Base-by-base conservation (phyloP, 1,139 yeast species). In the Eremothecium cymbalariae region DNA sequence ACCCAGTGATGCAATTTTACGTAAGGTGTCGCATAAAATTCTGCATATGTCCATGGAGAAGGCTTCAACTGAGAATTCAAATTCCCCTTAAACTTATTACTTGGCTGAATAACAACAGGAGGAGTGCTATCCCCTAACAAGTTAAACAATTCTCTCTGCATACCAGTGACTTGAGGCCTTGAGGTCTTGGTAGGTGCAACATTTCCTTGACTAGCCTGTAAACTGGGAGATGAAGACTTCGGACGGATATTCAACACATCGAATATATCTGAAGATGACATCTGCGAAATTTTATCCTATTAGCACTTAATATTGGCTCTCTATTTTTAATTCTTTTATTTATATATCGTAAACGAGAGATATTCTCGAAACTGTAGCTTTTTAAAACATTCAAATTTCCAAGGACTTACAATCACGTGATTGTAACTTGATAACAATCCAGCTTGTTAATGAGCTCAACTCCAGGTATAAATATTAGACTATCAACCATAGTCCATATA, bases 51-150 rank as follows among this genome's bases (percentile, higher is more conserved):
- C 98, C 98, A 90, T 1, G 95, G 88, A 0, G 90, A 72, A 0
- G 85, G 81, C 45, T 74, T 78, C 16, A 67, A 68, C 30, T 64
- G 60, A 48, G 78, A 64, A 40, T 73, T 72, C 38, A 86, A 67
- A 45, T 74, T 71, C 39, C 78, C 83, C 48, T 81, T 83, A 47
- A 77, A 75, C 45, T 74, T 72, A 32, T 66, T 64, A 8, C 72
- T 68, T 6, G 72, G 67, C n/a, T 72, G 62, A 9, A 76, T 53
- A 31, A 66, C 67, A 2, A 86, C 74, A 1, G 98, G 93, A 0
- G 98, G 96, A 2, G 94, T 77, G 57, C 85, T 86, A 26, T 93
- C 90, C 2, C 99, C 98, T 26, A 93, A 64, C 40, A 93, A 67
- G 47, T 81, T 82, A 58, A 81, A 88, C 36, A 90, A 65, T 56